These are phyloP conservation scores for Sherardia arvensis DNA, from an alignment of 257 asterid genomes.

Conservation along the genomic window DNA sequence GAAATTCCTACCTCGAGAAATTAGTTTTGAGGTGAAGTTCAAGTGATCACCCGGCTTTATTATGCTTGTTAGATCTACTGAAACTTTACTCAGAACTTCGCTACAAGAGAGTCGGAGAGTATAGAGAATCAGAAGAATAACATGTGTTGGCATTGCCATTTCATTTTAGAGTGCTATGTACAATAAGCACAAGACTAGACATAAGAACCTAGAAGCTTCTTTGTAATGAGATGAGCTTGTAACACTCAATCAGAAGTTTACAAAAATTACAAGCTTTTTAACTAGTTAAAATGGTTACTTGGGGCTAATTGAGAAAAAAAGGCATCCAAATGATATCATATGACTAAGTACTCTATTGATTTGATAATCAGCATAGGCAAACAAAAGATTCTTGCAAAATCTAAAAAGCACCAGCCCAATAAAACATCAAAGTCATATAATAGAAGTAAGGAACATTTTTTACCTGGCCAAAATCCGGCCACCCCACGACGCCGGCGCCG, in stretches of 20 bases:
- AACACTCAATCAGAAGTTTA: no score
- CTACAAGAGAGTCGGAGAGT: background rate
- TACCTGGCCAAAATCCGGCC: constrained; percentile 96
- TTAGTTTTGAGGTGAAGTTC: constrained; percentile 21
- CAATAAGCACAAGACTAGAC: background rate
- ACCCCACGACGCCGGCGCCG: constrained; percentile 70
- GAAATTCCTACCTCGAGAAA: constrained; percentile 22
- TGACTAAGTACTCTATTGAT: no score
- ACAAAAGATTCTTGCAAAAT: no score
- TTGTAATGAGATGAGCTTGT: background rate
- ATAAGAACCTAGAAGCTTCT: background rate
- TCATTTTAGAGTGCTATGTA: background rate
- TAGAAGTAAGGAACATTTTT: background rate
- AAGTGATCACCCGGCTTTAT: constrained; percentile 26
- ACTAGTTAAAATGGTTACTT: no score
- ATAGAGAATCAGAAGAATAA: background rate
- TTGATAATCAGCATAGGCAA: no score
- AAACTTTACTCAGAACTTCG: background rate
- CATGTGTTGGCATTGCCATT: background rate
- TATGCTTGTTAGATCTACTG: constrained; percentile 11
- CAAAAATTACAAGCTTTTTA: no score
- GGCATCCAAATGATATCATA: background rate
- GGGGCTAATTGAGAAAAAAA: no score
- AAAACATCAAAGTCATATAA: background rate
- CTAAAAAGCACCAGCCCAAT: background rate